Percentiles rank a stretch among this genome's conserved stretches.
Conservation (phyloP, 306 rosid species). For the Dalbergia cultrata region DNA sequence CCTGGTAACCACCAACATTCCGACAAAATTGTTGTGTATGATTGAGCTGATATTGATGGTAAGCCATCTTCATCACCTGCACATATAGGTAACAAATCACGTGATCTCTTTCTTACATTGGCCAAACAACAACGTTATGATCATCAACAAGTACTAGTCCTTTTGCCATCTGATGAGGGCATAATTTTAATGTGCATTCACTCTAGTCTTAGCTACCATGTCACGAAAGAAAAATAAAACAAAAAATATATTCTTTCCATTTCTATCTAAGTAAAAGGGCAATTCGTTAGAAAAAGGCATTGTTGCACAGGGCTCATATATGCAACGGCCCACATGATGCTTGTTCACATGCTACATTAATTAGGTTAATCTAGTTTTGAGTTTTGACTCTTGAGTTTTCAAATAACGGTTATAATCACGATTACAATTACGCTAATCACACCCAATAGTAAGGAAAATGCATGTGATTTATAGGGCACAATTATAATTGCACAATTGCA, state of each 20-base stretch:
- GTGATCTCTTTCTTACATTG: constrained; percentile 49
- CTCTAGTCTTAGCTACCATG: background rate
- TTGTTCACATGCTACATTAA: no score
- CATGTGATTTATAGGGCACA: no score
- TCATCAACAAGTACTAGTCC: constrained; percentile 18
- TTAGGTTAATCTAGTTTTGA: no score
- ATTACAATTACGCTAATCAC: no score
- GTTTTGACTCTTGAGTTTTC: no score
- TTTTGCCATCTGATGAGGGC: background rate
- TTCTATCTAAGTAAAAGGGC: background rate
- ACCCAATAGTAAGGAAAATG: no score
- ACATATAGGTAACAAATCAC: constrained; percentile 53
- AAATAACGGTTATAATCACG: no score
- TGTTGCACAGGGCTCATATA: background rate
- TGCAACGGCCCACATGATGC: no score
- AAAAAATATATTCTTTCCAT: background rate
- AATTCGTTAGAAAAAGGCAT: background rate
- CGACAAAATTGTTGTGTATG: constrained; percentile 53
- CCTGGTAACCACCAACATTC: constrained; percentile 75
- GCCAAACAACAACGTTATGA: background rate
- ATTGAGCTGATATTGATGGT: constrained; percentile 51
- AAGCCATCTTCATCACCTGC: constrained; percentile 59
- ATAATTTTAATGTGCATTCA: background rate
- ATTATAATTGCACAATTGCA: no score
- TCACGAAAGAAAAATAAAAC: background rate